Base-by-base conservation (phyloP, 768 basidiomycete species). In the Lentinus brumalis region DNA sequence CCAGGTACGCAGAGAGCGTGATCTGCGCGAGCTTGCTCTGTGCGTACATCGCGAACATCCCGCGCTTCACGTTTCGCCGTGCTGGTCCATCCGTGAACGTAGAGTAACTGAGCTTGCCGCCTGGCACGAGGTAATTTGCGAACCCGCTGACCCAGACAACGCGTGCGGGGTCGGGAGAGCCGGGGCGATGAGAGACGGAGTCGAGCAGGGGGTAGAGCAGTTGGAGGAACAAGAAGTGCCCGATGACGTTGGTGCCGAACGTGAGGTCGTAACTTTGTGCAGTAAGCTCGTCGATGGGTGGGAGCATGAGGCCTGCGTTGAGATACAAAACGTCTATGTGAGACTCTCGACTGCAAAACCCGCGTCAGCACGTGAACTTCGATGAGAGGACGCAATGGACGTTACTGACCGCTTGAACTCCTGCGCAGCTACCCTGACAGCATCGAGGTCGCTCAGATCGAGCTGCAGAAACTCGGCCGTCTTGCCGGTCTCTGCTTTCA, bases 201-300 rank as follows among this genome's bases (percentile, higher is more conserved):
- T 42, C 21, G 76, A 84, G 73, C 5, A 72, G 71, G 5, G 84
- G 82, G 16, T 84, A 72, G 38, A 87, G 77, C 15, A 80, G 74
- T 14, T 58, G 57, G 8, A n/a, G 12, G 42, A 47, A 39, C 44
- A 47, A 59, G 49, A 32, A 53, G 40, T 56, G 61, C 78, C 83
- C 83, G 11, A 84, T 61, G 32, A 82, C 80, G 61, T 85, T 85
- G 2, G 79, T 81, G 14, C 81, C 85, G 56, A 84, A 86, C 51
- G 82, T 79, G 29, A 81, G 67, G 65, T 85, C 85, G 60, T 81
- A 83, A 7, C 82, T 82, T 31, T 82, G 76, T n/a, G 62, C 70
- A 0, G 82, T 85, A 21, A 78, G 50, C 26, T 64, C 62, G 15
- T 78, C 76, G 1, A 74, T 53, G 0, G 80, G 77, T 9, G 58